phyloP scores from a whole-genome alignment of 208 protist species.

The Trypanosoma theileri region DNA sequence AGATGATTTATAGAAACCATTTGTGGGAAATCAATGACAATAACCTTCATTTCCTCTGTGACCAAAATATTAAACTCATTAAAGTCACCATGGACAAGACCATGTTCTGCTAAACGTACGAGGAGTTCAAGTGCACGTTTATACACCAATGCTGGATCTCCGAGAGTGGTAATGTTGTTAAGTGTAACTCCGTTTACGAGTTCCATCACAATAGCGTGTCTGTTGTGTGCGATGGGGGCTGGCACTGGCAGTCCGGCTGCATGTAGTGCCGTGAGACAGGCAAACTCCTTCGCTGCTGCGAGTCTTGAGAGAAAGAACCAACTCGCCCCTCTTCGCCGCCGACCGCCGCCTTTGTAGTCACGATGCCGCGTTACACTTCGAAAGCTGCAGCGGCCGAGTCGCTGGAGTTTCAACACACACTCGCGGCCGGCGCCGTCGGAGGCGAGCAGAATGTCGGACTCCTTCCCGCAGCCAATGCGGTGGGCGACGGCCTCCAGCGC shows the following conservation, averaged over 20 bases:
- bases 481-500: constrained; percentile 90
- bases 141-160: constrained; percentile 90
- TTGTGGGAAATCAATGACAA: constrained; percentile 99
- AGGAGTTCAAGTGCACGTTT: constrained; percentile 91
- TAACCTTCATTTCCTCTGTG: constrained; percentile 88
- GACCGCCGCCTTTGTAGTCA: constrained; percentile 94
- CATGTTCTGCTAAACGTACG: constrained; percentile 90
- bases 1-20: constrained; percentile 97
- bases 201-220: constrained; percentile 98
- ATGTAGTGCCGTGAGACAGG: constrained; percentile 98
- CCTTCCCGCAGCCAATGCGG: constrained; percentile 99
- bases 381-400: constrained; percentile 98
- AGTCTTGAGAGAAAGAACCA: constrained; percentile 99
- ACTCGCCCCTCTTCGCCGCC: constrained; percentile 83
- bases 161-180: constrained; percentile 90
- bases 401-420: constrained; percentile 93
- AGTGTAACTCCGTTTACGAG: constrained; percentile 92
- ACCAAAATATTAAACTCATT: constrained; percentile 99
- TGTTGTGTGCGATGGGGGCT: constrained; percentile 96
- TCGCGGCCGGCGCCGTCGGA: constrained; percentile 75
- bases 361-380: constrained; percentile 95
- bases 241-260: constrained; percentile 97
- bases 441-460: constrained; percentile 97
- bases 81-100: constrained; percentile 99
- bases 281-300: constrained; percentile 97